Evolutionary conservation across 2,329 filamentous ascomycete species (phyloP).

Genomic region (Pyricularia sp.): DNA sequence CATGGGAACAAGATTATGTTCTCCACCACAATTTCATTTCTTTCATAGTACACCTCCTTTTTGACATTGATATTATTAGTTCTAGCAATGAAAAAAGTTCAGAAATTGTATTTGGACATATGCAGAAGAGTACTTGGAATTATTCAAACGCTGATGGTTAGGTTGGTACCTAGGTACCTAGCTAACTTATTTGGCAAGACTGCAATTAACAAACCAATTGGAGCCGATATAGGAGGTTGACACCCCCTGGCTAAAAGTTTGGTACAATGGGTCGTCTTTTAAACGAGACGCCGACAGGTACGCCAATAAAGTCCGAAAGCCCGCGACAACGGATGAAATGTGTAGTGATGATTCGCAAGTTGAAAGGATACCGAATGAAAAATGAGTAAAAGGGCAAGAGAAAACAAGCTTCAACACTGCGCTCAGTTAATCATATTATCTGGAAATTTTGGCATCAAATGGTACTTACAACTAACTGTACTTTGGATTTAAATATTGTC

Average conservation of each 20-base stretch:
- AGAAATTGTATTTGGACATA: no score
- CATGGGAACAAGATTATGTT: no score
- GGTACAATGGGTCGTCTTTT: neutral
- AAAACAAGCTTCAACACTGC: neutral
- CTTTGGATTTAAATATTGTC: neutral
- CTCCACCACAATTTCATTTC: no score
- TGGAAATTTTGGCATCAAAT: neutral
- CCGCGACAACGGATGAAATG: neutral
- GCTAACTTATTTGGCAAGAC: neutral
- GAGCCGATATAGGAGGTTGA: neutral
- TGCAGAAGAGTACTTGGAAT: no score
- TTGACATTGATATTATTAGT: no score
- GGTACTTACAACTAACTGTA: no score
- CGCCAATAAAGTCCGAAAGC: neutral
- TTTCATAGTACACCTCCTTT: no score
- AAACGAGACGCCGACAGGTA: neutral
- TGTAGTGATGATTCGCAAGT: neutral
- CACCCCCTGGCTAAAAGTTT: neutral
- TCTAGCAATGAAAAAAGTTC: no score
- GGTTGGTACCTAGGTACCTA: no score
- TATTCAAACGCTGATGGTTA: no score
- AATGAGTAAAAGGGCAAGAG: neutral
- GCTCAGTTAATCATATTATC: neutral
- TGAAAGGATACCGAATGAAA: neutral
- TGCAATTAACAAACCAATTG: neutral